Evolutionary conservation across 192 early-diverging fungal species (phyloP).

Genomic region (Jimgerdemannia flammicorona): DNA sequence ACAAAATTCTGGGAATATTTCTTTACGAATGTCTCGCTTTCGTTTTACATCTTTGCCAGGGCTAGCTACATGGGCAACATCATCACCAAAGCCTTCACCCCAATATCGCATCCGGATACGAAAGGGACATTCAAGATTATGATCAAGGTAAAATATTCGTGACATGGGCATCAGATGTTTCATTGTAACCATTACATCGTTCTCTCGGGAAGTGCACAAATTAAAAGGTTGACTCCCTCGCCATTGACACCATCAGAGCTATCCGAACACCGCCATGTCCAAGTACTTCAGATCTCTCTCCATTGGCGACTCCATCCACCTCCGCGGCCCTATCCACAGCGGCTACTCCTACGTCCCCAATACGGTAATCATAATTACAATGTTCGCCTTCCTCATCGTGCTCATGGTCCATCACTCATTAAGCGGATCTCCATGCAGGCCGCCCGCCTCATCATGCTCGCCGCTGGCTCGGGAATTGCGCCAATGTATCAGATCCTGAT

Average conservation of each 20-base stretch:
- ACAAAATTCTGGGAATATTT: not conserved
- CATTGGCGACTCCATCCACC: not conserved
- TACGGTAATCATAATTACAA: slow-evolving; percentile 2
- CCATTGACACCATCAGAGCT: not conserved
- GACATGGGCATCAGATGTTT: not conserved
- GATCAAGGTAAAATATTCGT: not conserved
- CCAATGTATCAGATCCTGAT: slow-evolving; percentile 14
- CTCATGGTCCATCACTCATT: not conserved
- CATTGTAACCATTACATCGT: no score
- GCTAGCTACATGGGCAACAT: not conserved
- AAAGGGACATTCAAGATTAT: not conserved
- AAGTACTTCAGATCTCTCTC: not conserved
- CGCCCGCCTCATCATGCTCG: slow-evolving; percentile 5
- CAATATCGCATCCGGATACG: not conserved
- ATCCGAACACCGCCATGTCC: slow-evolving; percentile 2
- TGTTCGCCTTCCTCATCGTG: not conserved
- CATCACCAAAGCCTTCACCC: not conserved
- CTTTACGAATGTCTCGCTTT: not conserved
- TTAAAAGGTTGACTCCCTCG: not conserved
- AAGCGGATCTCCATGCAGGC: not conserved
- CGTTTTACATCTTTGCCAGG: not conserved
- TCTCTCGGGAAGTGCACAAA: not conserved
- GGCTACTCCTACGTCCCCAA: not conserved
- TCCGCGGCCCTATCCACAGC: slow-evolving; percentile 13
- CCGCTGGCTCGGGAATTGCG: slow-evolving; percentile 14